Evolutionary conservation across 2,329 filamentous ascomycete genomes (phyloP).

Genomic region (Epicoccum sorghinum): DNA sequence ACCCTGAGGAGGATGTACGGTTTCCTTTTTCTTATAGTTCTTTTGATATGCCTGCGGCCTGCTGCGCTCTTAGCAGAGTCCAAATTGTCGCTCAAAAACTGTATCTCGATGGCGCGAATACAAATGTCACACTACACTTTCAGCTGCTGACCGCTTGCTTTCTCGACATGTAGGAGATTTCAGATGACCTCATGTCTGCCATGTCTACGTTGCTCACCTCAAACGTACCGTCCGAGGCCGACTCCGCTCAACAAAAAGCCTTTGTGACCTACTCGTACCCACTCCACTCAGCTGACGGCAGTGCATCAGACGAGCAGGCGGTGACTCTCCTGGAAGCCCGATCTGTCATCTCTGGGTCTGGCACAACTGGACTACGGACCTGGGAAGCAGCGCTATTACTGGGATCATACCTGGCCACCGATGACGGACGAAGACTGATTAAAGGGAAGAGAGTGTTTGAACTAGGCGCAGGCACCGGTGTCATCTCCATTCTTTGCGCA

Average conservation of each 20-base stretch:
- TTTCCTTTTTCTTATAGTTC: constrained; percentile 32
- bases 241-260: constrained; percentile 72
- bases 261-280: constrained; percentile 72
- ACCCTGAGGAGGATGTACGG: constrained; percentile 89
- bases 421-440: constrained; percentile 55
- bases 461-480: constrained; percentile 77
- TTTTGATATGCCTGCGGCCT: background rate
- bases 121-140: background rate
- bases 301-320: constrained; percentile 29
- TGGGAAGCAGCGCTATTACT: constrained; percentile 83
- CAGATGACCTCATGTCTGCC: constrained; percentile 75
- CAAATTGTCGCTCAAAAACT: background rate
- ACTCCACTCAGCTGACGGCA: constrained; percentile 23
- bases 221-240: constrained; percentile 67
- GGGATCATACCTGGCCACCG: constrained; percentile 66
- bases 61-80: background rate
- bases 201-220: constrained; percentile 70
- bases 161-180: constrained; percentile 70
- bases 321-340: constrained; percentile 74
- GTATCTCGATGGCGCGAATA: background rate
- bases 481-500: constrained; percentile 75
- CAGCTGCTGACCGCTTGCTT: constrained; percentile 31
- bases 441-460: constrained; percentile 68
- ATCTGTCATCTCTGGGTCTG: constrained; percentile 70
- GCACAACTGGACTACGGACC: constrained; percentile 77